Evolutionary conservation across 495 filamentous ascomycete genomes (phyloP).

Genomic region (Xylaria acuta): DNA sequence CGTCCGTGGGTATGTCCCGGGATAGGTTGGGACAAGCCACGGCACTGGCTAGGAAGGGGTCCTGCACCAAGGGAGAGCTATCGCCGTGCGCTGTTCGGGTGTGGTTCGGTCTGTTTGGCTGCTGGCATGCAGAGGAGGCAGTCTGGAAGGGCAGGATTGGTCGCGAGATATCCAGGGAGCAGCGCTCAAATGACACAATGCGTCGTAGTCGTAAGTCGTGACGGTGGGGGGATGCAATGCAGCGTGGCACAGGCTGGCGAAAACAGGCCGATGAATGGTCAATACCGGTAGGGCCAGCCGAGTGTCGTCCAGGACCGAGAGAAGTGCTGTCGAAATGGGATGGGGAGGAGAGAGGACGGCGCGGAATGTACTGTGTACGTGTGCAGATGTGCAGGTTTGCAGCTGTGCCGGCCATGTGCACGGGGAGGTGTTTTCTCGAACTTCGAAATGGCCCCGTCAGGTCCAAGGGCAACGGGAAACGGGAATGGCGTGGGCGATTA

Average conservation of each 20-base stretch:
- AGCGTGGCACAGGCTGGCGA: constrained; percentile 16
- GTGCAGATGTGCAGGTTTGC: not conserved
- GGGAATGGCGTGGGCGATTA: constrained; percentile 19
- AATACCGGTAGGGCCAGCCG: constrained; percentile 27
- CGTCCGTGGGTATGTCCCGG: constrained; percentile 12
- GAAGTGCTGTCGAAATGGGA: constrained; percentile 3
- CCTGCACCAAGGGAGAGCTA: constrained; percentile 18
- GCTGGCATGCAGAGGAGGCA: constrained; percentile 3
- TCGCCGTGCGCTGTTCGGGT: not conserved
- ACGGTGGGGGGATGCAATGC: constrained; percentile 17
- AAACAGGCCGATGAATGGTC: constrained; percentile 8
- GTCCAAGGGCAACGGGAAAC: constrained; percentile 14
- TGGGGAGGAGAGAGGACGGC: not conserved
- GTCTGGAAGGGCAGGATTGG: constrained; percentile 10
- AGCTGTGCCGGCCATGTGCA: not conserved
- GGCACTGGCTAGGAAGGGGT: constrained; percentile 5
- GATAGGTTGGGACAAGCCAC: constrained; percentile 3
- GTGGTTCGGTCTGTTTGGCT: constrained; percentile 20
- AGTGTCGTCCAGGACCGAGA: constrained; percentile 21
- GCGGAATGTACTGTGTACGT: not conserved
- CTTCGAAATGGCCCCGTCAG: not conserved
- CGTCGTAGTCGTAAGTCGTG: constrained; percentile 18
- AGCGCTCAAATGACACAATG: constrained; percentile 18
- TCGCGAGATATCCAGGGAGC: constrained; percentile 12
- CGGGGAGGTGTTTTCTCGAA: constrained; percentile 21